phyloP scores from a whole-genome alignment of 2,329 filamentous ascomycete genomes.

The Verticillium klebahnii region DNA sequence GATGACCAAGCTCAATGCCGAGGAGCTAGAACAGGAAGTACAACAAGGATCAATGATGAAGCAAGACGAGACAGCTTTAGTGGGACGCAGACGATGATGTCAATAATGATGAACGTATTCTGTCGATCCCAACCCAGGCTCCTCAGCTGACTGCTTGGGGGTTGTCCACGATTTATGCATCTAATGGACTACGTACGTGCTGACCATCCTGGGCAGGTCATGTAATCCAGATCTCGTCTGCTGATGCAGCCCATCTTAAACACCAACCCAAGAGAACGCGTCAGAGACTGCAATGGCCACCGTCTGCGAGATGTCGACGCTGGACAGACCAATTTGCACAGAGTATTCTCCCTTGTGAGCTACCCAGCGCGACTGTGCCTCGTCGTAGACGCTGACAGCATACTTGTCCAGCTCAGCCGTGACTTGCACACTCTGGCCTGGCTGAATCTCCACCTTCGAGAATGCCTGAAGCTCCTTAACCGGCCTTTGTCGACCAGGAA shows the following conservation, averaged over 20 bases:
- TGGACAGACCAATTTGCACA: background rate
- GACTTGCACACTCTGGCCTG: background rate
- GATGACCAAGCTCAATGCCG: background rate
- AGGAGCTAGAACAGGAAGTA: background rate
- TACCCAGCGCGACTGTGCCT: background rate
- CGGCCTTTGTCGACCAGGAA: background rate
- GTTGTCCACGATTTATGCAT: no score
- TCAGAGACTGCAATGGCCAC: background rate
- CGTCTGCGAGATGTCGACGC: background rate
- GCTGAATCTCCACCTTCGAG: background rate
- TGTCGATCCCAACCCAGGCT: no score
- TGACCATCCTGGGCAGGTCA: no score
- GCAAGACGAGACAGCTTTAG: no score
- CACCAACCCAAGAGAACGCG: background rate
- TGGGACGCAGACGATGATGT: no score
- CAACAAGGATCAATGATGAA: no score
- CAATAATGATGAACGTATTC: no score
- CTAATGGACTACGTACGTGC: no score
- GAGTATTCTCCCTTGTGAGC: background rate
- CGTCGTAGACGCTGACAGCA: constrained; percentile 2
- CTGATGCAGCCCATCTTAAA: background rate
- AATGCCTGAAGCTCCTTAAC: background rate
- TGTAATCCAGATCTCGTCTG: no score
- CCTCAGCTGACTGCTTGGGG: no score
- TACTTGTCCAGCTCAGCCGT: background rate